These are phyloP conservation scores for Candida broadrunensis DNA, from an alignment of 805 yeast genomes.

Conservation along the genomic window DNA sequence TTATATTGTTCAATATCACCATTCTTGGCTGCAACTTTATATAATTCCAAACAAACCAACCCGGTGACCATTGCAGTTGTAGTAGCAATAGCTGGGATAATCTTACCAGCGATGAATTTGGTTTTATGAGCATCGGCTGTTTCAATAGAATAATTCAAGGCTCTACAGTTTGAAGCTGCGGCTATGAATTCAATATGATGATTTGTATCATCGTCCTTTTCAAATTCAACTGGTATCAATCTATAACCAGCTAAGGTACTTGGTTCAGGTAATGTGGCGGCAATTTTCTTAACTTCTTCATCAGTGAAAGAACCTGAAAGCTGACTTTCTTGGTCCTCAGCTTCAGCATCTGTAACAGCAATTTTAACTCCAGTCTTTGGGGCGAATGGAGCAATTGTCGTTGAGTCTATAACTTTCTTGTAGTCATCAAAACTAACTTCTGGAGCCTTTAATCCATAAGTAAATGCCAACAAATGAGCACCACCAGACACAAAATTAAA, in stretches of 20 bases:
- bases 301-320: conserved; percentile 46
- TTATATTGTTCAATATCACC: conserved; percentile 79
- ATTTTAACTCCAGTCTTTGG: conserved; percentile 78
- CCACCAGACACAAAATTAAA: conserved; percentile 81
- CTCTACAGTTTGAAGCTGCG: conserved; percentile 96
- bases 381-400: conserved; percentile 52
- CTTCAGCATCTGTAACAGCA: conserved; percentile 83
- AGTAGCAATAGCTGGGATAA: conserved; percentile 98
- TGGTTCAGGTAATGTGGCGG: conserved; percentile 83
- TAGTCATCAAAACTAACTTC: conserved; percentile 53
- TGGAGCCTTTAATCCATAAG: conserved; percentile 85
- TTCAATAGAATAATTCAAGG: conserved; percentile 84
- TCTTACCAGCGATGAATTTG: conserved; percentile 96
- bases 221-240: conserved; percentile 87
- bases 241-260: conserved; percentile 86
- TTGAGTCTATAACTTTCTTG: conserved; percentile 47
- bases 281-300: conserved; percentile 64
- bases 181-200: conserved; percentile 95
- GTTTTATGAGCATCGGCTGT: conserved; percentile 87
- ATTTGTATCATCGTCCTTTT: conserved; percentile 95
- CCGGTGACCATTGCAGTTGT: conserved; percentile 99
- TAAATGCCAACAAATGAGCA: conserved; percentile 87
- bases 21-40: conserved; percentile 80
- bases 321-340: conserved; percentile 68
- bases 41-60: conserved; percentile 83